phyloP scores from a whole-genome alignment of 2,329 filamentous ascomycete species.

The Fusarium albosuccineum region DNA sequence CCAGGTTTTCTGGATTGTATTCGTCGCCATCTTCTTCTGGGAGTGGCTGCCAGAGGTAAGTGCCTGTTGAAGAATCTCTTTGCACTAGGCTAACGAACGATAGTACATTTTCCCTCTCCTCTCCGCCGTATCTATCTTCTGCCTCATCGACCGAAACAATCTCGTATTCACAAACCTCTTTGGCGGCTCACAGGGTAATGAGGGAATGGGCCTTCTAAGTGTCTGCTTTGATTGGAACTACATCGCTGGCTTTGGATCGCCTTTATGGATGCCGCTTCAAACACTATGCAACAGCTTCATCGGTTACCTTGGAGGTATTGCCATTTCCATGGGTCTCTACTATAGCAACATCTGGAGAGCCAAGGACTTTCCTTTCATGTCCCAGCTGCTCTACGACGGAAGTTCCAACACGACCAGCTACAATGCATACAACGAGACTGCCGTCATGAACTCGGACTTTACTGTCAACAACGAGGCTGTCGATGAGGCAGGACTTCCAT shows the following conservation, averaged over 20 bases:
- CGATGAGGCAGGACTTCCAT: conserved; percentile 19
- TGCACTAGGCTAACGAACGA: too few relatives aligned
- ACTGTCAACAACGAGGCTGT: conserved; percentile 6
- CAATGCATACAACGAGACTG: conserved; percentile 20
- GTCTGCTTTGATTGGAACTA: conserved; percentile 35
- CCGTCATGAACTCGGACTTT: conserved; percentile 41
- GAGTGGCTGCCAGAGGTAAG: conserved; percentile 46
- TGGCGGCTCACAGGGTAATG: conserved; percentile 32
- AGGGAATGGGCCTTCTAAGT: conserved; percentile 29
- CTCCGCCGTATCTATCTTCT: conserved; percentile 47
- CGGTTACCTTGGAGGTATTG: conserved; percentile 53
- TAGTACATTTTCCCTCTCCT: conserved; percentile 59
- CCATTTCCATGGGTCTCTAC: conserved; percentile 50
- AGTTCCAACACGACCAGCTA: conserved; percentile 16
- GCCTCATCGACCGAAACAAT: conserved; percentile 23
- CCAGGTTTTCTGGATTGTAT: conserved; percentile 56
- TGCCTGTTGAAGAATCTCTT: too few relatives aligned
- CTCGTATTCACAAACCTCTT: conserved; percentile 35
- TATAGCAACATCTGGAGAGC: conserved; percentile 34
- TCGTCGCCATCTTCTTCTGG: conserved; percentile 58
- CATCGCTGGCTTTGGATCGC: conserved; percentile 44
- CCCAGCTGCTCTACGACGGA: conserved; percentile 26
- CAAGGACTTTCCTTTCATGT: conserved; percentile 33
- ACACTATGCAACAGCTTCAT: conserved; percentile 55
- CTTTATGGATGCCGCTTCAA: conserved; percentile 55